Evolutionary conservation across 1,284 basidiomycete species (phyloP), one percentile per base, ranked within the genome.

Genomic region (Trametes pubescens): DNA sequence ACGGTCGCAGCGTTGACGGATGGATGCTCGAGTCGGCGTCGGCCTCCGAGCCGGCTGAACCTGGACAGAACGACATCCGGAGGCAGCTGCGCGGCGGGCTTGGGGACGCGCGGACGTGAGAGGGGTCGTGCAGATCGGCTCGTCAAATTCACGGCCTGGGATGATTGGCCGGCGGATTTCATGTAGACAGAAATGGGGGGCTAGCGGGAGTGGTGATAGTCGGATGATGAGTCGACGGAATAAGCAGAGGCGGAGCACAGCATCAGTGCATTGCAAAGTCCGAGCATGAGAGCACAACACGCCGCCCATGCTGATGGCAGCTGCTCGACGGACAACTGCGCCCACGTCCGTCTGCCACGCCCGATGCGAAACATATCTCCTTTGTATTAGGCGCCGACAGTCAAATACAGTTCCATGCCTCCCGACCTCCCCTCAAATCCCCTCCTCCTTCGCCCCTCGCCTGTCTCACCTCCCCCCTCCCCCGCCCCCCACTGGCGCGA

Each of bases 321-420:
- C 37, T 43, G 40, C 40, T 43, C 59, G 51, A 49, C 44, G 21
- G 34, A 13, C 48, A 48, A 44, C 58, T 58, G 61, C 61, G 56
- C 61, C 37, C 51, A n/a, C 47, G 34, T 26, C 59, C 58, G 57
- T 59, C 61, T 59, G 59, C 49, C 57, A 61, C 62, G 53, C 24
- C 26, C 32, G 26, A 34, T 21, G 14, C 29, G 29, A 34, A 54
- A 62, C 61, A 65, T 56, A 61, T 64, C 64, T 68, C 64, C 67
- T 62, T 64, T 64, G 64, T 54, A 59, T 62, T 57, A 61, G 64
- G 48, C 67, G 67, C 67, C 49, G 52, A n/a, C 60, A 65, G 64
- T 68, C 67, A 68, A 68, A 68, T 68, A 68, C 62, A 54, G 59
- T 62, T 66, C 64, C 60, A 62, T 61, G 46, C 66, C 35, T 55